Evolutionary conservation across 2,329 filamentous ascomycete species (phyloP).

Genomic region (Aspergillus ibericus): DNA sequence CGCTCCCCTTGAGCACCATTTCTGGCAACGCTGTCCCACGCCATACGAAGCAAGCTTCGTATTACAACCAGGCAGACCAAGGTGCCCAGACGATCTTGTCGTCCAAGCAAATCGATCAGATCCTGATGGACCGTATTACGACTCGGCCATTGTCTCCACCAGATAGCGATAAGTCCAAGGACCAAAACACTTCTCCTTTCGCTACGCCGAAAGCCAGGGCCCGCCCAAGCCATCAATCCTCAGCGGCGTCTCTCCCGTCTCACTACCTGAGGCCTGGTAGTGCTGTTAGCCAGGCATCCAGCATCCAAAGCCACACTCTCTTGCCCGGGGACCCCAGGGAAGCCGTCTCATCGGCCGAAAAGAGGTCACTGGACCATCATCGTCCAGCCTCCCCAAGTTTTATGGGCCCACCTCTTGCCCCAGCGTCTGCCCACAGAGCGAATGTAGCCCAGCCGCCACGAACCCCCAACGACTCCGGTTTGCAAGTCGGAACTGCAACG

Average conservation of each 20-base stretch:
- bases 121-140: conserved; percentile 60
- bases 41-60: conserved; percentile 26
- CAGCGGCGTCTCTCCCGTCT: conserved; percentile 32
- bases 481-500: conserved; percentile 46
- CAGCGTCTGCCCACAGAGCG: conserved; percentile 69
- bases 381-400: conserved; percentile 42
- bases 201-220: conserved; percentile 38
- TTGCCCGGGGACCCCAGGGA: conserved; percentile 80
- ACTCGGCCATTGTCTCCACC: conserved; percentile 34
- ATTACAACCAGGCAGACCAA: conserved; percentile 61
- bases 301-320: conserved; percentile 61
- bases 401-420: conserved; percentile 84
- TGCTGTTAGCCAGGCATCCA: conserved; percentile 64
- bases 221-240: conserved; percentile 35
- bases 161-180: conserved; percentile 33
- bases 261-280: conserved; percentile 65
- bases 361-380: conserved; percentile 55
- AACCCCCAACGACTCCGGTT: conserved; percentile 58
- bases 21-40: conserved; percentile 55
- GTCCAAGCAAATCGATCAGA: conserved; percentile 74
- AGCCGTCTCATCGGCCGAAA: conserved; percentile 74
- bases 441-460: conserved; percentile 54
- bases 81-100: conserved; percentile 81
- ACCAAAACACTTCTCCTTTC: conserved; percentile 34
- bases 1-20: conserved; percentile 61